Conservation (phyloP, 768 basidiomycete species). For the Boletus sp. region DNA sequence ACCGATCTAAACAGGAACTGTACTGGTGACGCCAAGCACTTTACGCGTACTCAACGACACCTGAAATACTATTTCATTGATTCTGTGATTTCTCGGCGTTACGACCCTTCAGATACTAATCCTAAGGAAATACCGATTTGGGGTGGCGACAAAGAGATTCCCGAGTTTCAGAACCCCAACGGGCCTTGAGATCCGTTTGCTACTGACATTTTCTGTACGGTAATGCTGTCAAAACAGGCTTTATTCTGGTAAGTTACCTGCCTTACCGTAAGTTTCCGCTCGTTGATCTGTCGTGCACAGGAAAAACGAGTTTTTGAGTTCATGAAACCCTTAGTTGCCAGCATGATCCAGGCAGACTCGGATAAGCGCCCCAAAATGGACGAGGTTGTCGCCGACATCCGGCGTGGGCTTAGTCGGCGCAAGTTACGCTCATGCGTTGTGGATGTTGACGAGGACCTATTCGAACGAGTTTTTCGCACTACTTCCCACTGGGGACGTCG, state of each 20-base stretch:
- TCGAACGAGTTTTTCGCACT: conserved; percentile 6
- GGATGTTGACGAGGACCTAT: conserved; percentile 12
- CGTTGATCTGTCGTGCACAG: neutral
- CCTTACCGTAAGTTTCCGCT: neutral
- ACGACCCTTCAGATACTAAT: conserved; percentile 21
- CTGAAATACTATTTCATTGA: conserved; percentile 37
- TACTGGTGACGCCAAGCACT: neutral
- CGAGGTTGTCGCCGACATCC: conserved; percentile 12
- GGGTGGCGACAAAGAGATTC: conserved; percentile 44
- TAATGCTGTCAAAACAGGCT: conserved; percentile 35
- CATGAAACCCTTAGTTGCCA: conserved; percentile 15
- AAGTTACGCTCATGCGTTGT: conserved; percentile 32
- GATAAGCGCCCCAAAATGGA: conserved; percentile 22
- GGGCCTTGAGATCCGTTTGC: conserved; percentile 38
- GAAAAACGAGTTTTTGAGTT: conserved; percentile 19
- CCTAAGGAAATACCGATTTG: conserved; percentile 30
- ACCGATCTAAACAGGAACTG: neutral
- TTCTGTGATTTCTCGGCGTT: conserved; percentile 36
- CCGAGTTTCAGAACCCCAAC: conserved; percentile 34
- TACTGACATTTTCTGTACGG: conserved; percentile 44
- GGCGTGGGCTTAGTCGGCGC: neutral
- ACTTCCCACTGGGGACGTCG: conserved; percentile 27
- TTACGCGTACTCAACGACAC: conserved; percentile 21
- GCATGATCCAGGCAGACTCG: conserved; percentile 26
- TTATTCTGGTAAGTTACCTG: conserved; percentile 28